A percentile compares a stretch with the other conserved stretches of the same genome.
phyloP scores from a whole-genome alignment of 371 early-diverging fungal species.

The Circinella umbellata region DNA sequence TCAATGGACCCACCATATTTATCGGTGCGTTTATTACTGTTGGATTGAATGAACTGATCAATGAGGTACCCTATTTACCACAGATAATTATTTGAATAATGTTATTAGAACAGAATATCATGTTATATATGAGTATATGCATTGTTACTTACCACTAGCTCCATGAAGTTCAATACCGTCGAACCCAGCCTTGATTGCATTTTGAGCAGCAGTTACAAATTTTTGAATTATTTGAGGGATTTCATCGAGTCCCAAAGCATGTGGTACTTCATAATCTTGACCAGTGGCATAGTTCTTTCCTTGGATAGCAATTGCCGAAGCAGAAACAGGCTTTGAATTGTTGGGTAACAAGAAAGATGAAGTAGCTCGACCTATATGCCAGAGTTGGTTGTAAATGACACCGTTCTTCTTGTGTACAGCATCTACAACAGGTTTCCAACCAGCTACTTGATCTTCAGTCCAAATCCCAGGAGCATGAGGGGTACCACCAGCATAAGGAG shows the following conservation, averaged over 20 bases:
- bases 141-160: slow-evolving; percentile 44
- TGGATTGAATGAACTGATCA: slow-evolving; percentile 41
- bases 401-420: slow-evolving; percentile 63
- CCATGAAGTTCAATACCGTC: slow-evolving; percentile 74
- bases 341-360: slow-evolving; percentile 10
- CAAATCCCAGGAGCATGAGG: slow-evolving; percentile 50
- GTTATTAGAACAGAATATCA: no score
- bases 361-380: slow-evolving; percentile 26
- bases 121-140: no score
- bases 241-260: slow-evolving; percentile 62
- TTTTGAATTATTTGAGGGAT: slow-evolving; percentile 61
- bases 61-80: slow-evolving; percentile 48
- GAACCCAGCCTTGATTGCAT: slow-evolving; percentile 55
- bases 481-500: slow-evolving; percentile 41
- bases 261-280: slow-evolving; percentile 50
- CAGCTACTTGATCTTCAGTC: slow-evolving; percentile 54
- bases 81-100: no score
- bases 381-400: slow-evolving; percentile 56
- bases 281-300: slow-evolving; percentile 14
- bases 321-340: slow-evolving; percentile 22
- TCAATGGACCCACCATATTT: slow-evolving; percentile 60
- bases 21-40: slow-evolving; percentile 61
- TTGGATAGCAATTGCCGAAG: slow-evolving; percentile 29
- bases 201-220: slow-evolving; percentile 59
- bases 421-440: slow-evolving; percentile 62